Evolutionary conservation across 192 early-diverging fungal genomes (phyloP), one percentile per base, ranked within the genome.

Genomic region (Mycoemilia scoparia): DNA sequence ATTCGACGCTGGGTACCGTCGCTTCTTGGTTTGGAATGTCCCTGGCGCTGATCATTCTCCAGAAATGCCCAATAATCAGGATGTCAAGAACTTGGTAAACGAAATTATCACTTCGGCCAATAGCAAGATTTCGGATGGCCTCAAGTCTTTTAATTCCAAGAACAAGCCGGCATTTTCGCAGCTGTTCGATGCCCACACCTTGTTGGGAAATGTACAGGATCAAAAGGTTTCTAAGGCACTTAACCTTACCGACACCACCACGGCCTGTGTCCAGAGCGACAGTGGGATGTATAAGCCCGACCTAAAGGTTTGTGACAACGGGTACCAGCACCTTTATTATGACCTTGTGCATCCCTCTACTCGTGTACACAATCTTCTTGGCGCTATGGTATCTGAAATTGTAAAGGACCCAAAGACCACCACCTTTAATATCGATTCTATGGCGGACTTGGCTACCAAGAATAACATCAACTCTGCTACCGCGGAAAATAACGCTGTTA

Each of bases 341-440:
- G 59, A 62, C 27, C 20, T 23, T 21, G 28, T 56, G 9, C 59
- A 62, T 16, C 59, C 59, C 0, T 47, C 59, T 10, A 44, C 53
- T 31, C 59, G 59, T n/a, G 43, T 62, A 45, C 59, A 62, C 37
- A 56, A 62, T 19, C 33, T 55, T 12, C 56, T 51, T 51, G 59
- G 59, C 5, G 14, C 38, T 26, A 45, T 28, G n/a, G n/a, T n/a
- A n/a, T n/a, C n/a, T n/a, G n/a, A n/a, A n/a, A n/a, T n/a, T n/a
- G n/a, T n/a, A n/a, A n/a, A n/a, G n/a, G n/a, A n/a, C n/a, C n/a
- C n/a, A n/a, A n/a, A n/a, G n/a, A n/a, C n/a, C n/a, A n/a, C n/a
- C n/a, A n/a, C n/a, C n/a, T n/a, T n/a, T n/a, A n/a, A n/a, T n/a
- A n/a, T n/a, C n/a, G n/a, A n/a, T n/a, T n/a, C n/a, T n/a, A n/a